phyloP scores from a whole-genome alignment of 31 red algal species.

The Asparagopsis taxiformis region DNA sequence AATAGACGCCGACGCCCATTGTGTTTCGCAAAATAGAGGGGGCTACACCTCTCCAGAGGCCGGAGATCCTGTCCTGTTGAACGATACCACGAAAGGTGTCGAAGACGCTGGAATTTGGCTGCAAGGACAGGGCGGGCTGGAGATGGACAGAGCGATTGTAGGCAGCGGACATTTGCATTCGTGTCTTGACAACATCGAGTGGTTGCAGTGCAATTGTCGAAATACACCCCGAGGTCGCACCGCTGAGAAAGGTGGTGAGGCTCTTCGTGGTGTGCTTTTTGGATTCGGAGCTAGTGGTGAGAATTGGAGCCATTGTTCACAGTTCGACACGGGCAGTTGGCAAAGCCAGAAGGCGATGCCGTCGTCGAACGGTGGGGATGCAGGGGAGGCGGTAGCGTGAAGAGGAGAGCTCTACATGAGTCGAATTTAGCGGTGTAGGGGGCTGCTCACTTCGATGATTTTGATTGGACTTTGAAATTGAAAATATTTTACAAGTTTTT shows the following conservation, averaged over 20 bases:
- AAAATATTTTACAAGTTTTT: too few species aligned
- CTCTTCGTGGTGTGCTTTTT: slow-evolving; percentile 26
- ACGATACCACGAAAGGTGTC: slow-evolving; percentile 74
- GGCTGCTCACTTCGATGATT: too few species aligned
- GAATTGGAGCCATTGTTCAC: slow-evolving; percentile 35
- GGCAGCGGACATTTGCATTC: slow-evolving; percentile 86
- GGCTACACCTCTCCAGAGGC: slow-evolving; percentile 92
- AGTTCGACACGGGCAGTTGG: not conserved
- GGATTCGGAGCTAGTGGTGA: not conserved
- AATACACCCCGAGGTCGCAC: slow-evolving; percentile 87
- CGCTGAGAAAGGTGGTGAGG: slow-evolving; percentile 82
- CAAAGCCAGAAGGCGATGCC: slow-evolving; percentile 1
- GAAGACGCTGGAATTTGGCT: slow-evolving; percentile 45
- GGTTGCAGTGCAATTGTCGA: slow-evolving; percentile 91
- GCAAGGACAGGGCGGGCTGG: slow-evolving; percentile 45
- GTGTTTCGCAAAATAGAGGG: slow-evolving; percentile 93
- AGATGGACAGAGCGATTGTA: slow-evolving; percentile 73
- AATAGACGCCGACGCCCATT: slow-evolving; percentile 90
- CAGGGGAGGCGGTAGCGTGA: not conserved
- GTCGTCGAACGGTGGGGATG: not conserved
- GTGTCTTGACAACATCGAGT: slow-evolving; percentile 96
- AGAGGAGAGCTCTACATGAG: too few species aligned
- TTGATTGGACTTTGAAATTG: too few species aligned
- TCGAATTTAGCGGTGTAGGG: too few species aligned
- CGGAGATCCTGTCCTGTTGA: slow-evolving; percentile 54